A percentile compares a stretch with the other conserved stretches of the same genome.
Conservation (phyloP, 148 eudicot species). For the Cornus kousa region DNA sequence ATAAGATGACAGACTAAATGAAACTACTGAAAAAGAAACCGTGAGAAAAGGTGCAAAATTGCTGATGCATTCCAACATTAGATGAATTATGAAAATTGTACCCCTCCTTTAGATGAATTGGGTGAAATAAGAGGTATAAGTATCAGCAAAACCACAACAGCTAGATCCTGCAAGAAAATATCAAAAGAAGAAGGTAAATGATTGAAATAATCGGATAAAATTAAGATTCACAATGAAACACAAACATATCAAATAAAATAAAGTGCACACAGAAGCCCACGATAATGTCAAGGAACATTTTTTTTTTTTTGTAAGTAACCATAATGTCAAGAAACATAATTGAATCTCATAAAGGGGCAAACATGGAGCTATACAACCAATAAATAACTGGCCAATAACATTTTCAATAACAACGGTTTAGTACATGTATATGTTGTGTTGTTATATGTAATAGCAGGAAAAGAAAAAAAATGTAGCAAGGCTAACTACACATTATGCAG, state of each 20-base stretch:
- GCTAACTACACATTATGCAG: too few species aligned
- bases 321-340: neutral
- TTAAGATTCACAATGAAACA: constrained; percentile 2
- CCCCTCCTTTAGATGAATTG: constrained; percentile 99
- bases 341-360: neutral
- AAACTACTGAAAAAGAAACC: neutral
- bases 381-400: neutral
- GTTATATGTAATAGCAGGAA: too few species aligned
- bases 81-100: constrained; percentile 26
- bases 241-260: neutral
- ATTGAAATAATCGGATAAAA: neutral
- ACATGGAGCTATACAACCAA: constrained; percentile 5
- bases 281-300: too few species aligned
- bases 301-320: too few species aligned
- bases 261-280: neutral
- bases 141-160: constrained; percentile 96
- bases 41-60: neutral
- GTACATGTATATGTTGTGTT: too few species aligned
- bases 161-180: constrained; percentile 69
- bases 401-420: too few species aligned
- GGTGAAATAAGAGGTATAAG: constrained; percentile 98
- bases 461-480: too few species aligned
- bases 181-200: neutral
- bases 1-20: neutral
- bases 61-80: neutral